phyloP scores from a whole-genome alignment of 768 basidiomycete species.

The Tulasnella sp. region DNA sequence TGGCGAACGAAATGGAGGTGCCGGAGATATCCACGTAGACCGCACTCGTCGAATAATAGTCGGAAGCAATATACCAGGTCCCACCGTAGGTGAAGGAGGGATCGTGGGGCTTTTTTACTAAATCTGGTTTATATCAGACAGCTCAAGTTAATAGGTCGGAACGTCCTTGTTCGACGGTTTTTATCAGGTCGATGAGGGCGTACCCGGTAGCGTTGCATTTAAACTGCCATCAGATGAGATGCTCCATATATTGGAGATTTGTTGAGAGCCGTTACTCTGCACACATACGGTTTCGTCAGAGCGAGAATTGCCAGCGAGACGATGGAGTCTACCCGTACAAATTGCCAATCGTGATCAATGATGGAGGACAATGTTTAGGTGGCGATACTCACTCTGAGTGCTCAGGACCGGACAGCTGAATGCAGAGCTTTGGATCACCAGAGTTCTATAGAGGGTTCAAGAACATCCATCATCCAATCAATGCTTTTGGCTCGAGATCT shows the following conservation, averaged over 20 bases:
- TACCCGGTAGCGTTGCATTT: no score
- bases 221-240: no score
- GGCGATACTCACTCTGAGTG: neutral
- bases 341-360: neutral
- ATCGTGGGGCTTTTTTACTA: neutral
- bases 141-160: no score
- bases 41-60: neutral
- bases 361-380: neutral
- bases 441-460: neutral
- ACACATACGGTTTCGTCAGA: neutral
- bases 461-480: neutral
- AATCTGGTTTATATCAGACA: no score
- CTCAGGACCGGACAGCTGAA: neutral
- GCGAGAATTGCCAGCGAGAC: neutral
- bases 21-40: neutral
- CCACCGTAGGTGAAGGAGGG: no score
- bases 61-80: neutral
- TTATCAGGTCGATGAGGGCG: no score
- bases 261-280: no score
- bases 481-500: neutral
- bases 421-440: no score
- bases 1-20: neutral
- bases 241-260: no score
- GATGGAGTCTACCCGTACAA: neutral
- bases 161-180: no score